A percentile compares a stretch with the other conserved stretches of the same genome.
phyloP scores from a whole-genome alignment of 805 yeast species.

The Candida piceae region DNA sequence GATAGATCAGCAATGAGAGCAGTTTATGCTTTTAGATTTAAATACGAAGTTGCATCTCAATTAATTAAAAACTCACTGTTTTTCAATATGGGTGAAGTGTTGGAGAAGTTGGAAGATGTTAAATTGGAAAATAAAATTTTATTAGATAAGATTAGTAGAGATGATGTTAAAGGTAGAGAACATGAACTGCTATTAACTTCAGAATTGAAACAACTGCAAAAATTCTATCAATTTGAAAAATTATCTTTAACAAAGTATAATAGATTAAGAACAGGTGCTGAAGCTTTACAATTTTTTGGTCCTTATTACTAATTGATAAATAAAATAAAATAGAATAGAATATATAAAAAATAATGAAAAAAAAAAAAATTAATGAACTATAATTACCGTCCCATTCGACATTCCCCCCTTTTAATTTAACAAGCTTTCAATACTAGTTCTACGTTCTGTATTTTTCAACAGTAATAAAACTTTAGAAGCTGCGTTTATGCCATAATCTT shows the following conservation, averaged over 20 bases:
- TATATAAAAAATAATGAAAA: too few species aligned
- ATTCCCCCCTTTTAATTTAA: conserved; percentile 12
- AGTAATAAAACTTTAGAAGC: conserved; percentile 18
- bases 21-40: conserved; percentile 67
- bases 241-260: conserved; percentile 48
- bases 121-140: conserved; percentile 61
- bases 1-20: conserved; percentile 92
- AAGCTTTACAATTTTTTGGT: conserved; percentile 39
- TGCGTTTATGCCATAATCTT: conserved; percentile 5
- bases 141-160: conserved; percentile 77
- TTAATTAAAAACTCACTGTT: conserved; percentile 38
- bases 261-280: conserved; percentile 54
- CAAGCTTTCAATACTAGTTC: conserved; percentile 17
- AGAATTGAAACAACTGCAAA: conserved; percentile 68
- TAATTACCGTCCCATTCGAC: too few species aligned
- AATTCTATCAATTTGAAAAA: conserved; percentile 54
- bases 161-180: conserved; percentile 83
- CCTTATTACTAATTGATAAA: too few species aligned
- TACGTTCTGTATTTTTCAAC: conserved; percentile 13
- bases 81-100: conserved; percentile 48
- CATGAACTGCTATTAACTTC: conserved; percentile 65
- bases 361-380: too few species aligned
- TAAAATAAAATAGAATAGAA: too few species aligned
- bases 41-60: conserved; percentile 32
- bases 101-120: conserved; percentile 45